Evolutionary conservation across 495 filamentous ascomycete genomes (phyloP), one percentile per base, ranked within the genome.

Genomic region (Lindgomyces ingoldianus): DNA sequence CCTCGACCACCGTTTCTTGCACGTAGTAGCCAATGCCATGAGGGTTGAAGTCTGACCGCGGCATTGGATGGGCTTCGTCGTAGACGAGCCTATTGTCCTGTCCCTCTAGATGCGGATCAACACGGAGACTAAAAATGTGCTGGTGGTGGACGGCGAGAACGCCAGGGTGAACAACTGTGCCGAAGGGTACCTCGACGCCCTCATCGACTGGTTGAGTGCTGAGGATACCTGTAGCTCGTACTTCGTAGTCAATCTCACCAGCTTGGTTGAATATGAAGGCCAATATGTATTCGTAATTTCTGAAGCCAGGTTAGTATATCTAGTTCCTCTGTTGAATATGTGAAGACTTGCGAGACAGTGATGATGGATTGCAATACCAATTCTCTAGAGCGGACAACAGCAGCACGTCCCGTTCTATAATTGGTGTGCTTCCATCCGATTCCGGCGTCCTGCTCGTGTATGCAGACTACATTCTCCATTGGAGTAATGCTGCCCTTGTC

Each of bases 241-340:
- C 87, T 76, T 96, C 92, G 66, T 93, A 87, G 42, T 83, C 79
- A 47, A 95, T 64, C 69, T 92, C 91, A 4, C 87, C 92, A 0
- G 91, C 89, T 61, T 91, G 90, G 74, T 91, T 90, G 77, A 96
- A 90, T 57, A 90, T 85, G 74, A 89, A 96, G 14, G 88, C 85
- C 49, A 96, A 81, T 55, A 96, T 84, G 69, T 87, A 87, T 62
- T 86, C 84, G 68, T 87, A 87, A 75, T 87, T 87, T 39, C 33
- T 39, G 33, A 6, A 14, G 33, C 33, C n/a, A n/a, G 14, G 6
- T 39, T 39, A 39, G 33, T 14, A 39, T 6, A 39, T 39, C n/a
- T n/a, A n/a, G n/a, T 39, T 6, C 33, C 6, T 6, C 33, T 39
- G 6, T 6, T 6, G 14, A 14, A 39, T 39, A 6, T 6, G 14